Evolutionary conservation across 768 basidiomycete species (phyloP).

Genomic region (Tremella mesenterica): DNA sequence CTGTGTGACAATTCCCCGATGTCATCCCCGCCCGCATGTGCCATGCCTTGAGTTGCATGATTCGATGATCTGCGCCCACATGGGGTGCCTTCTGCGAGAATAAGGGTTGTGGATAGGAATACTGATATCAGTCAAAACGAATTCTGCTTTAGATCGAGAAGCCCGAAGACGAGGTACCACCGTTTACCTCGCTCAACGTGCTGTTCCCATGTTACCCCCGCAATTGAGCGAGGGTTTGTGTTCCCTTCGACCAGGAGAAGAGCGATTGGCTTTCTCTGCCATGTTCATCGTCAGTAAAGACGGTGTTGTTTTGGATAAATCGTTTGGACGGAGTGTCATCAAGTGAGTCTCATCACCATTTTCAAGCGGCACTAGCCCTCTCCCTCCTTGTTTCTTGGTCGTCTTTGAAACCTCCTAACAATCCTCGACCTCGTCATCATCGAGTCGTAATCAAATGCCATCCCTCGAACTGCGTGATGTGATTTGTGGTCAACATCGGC

Average conservation of each 20-base stretch:
- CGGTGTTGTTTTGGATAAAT: constrained; percentile 71
- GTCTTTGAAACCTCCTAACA: too few species aligned
- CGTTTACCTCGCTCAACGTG: constrained; percentile 91
- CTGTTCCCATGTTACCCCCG: constrained; percentile 94
- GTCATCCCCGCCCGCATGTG: constrained; percentile 50
- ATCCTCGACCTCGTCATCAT: too few species aligned
- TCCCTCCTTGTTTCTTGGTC: neutral
- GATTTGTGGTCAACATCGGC: too few species aligned
- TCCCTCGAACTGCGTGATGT: too few species aligned
- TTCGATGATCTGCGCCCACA: too few species aligned
- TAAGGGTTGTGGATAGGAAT: too few species aligned
- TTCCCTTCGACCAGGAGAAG: constrained; percentile 76
- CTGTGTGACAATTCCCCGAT: too few species aligned
- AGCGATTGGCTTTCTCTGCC: constrained; percentile 83
- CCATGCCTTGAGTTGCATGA: neutral
- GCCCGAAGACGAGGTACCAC: constrained; percentile 94
- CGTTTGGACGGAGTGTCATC: constrained; percentile 88
- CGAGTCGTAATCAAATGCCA: too few species aligned
- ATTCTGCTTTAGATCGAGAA: constrained; percentile 92
- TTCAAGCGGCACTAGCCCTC: neutral
- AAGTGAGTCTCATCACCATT: constrained; percentile 51
- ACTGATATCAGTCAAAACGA: constrained; percentile 44
- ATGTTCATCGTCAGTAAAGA: constrained; percentile 78
- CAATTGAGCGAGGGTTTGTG: constrained; percentile 86
- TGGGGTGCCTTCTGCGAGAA: too few species aligned